Conservation (phyloP, 352 stramenopile genomes). For the Pythium vanterpoolii region DNA sequence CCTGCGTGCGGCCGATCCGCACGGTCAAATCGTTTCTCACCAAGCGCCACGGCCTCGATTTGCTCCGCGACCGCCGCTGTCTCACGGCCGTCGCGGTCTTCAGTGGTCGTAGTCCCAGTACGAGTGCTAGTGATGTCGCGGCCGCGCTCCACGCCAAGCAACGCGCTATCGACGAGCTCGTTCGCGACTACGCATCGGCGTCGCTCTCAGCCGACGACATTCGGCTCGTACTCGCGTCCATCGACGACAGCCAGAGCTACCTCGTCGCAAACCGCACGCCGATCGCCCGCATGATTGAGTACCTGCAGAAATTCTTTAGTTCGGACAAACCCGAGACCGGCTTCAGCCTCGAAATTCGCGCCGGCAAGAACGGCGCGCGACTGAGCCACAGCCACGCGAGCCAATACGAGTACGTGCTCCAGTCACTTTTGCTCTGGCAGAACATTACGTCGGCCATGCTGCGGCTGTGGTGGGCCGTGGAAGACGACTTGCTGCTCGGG, state of each 20-base stretch:
- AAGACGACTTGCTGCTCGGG: conserved; percentile 90
- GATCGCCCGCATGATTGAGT: conserved; percentile 93
- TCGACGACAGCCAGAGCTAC: conserved; percentile 96
- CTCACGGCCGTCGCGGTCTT: conserved; percentile 90
- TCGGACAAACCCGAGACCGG: conserved; percentile 51
- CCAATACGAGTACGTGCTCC: conserved; percentile 96
- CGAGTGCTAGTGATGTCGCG: conserved; percentile 81
- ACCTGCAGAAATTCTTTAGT: conserved; percentile 86
- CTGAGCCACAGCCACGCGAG: conserved; percentile 93
- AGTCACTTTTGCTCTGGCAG: conserved; percentile 95
- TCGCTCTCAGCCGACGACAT: conserved; percentile 87
- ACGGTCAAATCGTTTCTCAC: conserved; percentile 26
- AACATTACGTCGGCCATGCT: conserved; percentile 97
- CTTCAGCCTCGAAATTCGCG: too few species aligned
- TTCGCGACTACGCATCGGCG: conserved; percentile 17
- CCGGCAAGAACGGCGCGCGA: conserved; percentile 89
- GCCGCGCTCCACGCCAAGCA: conserved; percentile 90
- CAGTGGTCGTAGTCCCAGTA: conserved; percentile 28
- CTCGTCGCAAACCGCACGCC: conserved; percentile 96
- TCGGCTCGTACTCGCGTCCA: conserved; percentile 93
- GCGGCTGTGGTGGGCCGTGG: conserved; percentile 93
- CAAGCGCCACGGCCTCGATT: conserved; percentile 80
- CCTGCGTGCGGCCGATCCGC: conserved; percentile 29
- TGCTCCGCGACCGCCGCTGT: too few species aligned
- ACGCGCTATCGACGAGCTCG: conserved; percentile 65